Conservation (phyloP, 1,139 yeast genomes). For the Hansenula lynferdii region DNA sequence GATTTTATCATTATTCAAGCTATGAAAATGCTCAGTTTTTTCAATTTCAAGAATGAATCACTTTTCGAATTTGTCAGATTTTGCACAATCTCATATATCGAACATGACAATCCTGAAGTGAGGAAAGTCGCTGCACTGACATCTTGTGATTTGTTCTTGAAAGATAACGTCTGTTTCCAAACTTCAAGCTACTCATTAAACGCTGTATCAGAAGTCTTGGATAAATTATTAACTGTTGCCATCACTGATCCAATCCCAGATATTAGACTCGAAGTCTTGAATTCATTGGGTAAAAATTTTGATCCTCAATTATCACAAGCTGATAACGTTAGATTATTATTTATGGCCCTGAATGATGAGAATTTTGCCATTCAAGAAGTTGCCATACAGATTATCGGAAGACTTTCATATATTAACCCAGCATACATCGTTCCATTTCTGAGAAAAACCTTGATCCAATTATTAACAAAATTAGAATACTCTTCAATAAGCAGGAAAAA, state of each 20-base stretch:
- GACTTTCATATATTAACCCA: constrained; percentile 83
- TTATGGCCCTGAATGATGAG: constrained; percentile 91
- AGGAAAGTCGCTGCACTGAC: constrained; percentile 84
- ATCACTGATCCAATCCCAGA: constrained; percentile 90
- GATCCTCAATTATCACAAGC: constrained; percentile 95
- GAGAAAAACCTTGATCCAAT: constrained; percentile 79
- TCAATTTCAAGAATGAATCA: constrained; percentile 71
- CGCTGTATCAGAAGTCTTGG: constrained; percentile 82
- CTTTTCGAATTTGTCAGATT: constrained; percentile 83
- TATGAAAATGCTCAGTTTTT: constrained; percentile 59
- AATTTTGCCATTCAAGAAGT: constrained; percentile 75
- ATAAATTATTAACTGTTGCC: constrained; percentile 73
- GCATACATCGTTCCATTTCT: constrained; percentile 94
- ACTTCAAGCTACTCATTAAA: constrained; percentile 78
- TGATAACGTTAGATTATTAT: constrained; percentile 76
- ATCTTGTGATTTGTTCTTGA: constrained; percentile 70
- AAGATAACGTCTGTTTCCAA: constrained; percentile 83
- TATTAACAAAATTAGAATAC: constrained; percentile 79
- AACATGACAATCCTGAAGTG: constrained; percentile 73
- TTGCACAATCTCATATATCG: constrained; percentile 77
- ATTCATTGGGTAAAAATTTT: constrained; percentile 66
- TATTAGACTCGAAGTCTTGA: constrained; percentile 74
- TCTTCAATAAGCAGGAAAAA: constrained; percentile 70
- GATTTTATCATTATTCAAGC: constrained; percentile 29
- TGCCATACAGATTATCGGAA: constrained; percentile 77